Percentiles rank a stretch among this genome's conserved stretches.
Evolutionary conservation across 768 basidiomycete species (phyloP).

Genomic region (Lactarius quietus): DNA sequence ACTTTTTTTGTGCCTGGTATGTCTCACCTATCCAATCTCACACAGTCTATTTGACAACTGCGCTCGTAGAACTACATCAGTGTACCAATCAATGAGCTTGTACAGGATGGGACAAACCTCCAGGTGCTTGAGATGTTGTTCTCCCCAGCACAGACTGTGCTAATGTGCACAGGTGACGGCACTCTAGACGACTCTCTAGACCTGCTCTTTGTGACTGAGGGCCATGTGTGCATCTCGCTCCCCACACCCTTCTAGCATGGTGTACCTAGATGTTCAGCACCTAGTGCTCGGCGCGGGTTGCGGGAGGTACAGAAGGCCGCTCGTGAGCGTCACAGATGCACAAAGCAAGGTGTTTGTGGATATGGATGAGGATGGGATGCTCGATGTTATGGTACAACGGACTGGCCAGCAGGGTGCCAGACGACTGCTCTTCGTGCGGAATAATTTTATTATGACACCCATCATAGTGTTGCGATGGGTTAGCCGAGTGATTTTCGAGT

Average conservation of each 20-base stretch:
- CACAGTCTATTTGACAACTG: neutral
- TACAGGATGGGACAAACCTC: conserved; percentile 47
- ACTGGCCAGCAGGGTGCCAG: conserved; percentile 63
- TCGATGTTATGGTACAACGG: conserved; percentile 91
- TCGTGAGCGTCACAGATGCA: conserved; percentile 68
- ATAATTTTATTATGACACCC: conserved; percentile 97
- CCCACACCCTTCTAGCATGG: conserved; percentile 55
- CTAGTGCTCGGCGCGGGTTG: conserved; percentile 66
- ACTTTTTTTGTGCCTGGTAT: no score
- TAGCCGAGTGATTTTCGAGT: neutral
- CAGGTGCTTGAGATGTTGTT: conserved; percentile 67
- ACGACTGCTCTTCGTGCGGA: conserved; percentile 79
- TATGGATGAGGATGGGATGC: conserved; percentile 92
- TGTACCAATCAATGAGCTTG: conserved; percentile 62
- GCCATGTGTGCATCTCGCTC: conserved; percentile 57
- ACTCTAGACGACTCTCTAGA: conserved; percentile 96
- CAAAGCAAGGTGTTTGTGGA: conserved; percentile 79
- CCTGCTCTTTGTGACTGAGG: conserved; percentile 58
- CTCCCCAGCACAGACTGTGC: conserved; percentile 61
- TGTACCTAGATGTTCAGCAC: conserved; percentile 48
- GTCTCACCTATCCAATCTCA: neutral
- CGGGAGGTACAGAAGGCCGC: conserved; percentile 50
- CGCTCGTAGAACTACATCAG: conserved; percentile 62
- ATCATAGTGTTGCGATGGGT: no score
- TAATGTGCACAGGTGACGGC: conserved; percentile 81